Evolutionary conservation across 768 basidiomycete species (phyloP).

Genomic region (Clitopilus passeckerianus): DNA sequence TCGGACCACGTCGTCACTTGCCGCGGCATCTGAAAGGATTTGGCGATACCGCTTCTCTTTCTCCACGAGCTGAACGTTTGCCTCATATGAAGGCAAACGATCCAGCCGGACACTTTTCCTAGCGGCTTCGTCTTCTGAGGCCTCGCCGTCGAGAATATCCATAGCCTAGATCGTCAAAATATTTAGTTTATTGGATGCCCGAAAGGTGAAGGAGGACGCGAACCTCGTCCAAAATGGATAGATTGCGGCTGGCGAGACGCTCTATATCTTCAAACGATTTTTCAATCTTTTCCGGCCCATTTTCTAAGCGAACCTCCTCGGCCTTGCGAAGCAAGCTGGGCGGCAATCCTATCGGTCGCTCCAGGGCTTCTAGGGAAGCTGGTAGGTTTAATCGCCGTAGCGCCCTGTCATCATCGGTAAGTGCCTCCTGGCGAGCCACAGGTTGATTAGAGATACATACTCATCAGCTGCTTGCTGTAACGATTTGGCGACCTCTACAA

Average conservation of each 20-base stretch:
- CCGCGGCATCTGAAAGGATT: constrained; percentile 67
- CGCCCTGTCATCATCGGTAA: constrained; percentile 33
- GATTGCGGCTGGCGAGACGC: constrained; percentile 56
- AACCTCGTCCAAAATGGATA: constrained; percentile 72
- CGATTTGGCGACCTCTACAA: constrained; percentile 55
- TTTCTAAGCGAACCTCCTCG: constrained; percentile 74
- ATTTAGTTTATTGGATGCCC: not conserved
- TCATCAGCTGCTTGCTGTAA: constrained; percentile 56
- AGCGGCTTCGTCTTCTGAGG: constrained; percentile 74
- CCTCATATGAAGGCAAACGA: constrained; percentile 71
- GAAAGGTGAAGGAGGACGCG: constrained; percentile 1
- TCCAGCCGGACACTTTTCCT: constrained; percentile 43
- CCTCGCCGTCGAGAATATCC: constrained; percentile 88
- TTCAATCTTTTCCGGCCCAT: constrained; percentile 71
- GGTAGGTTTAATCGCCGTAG: constrained; percentile 76
- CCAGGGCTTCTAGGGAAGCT: constrained; percentile 81
- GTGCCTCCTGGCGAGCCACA: not conserved
- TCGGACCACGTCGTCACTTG: constrained; percentile 72
- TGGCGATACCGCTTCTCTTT: constrained; percentile 68
- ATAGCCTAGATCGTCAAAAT: constrained; percentile 50
- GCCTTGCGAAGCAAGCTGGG: constrained; percentile 83
- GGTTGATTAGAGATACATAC: constrained; percentile 33
- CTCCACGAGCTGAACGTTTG: constrained; percentile 66
- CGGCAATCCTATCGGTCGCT: constrained; percentile 83
- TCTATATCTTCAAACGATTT: constrained; percentile 70